Evolutionary conservation across 2,329 filamentous ascomycete species (phyloP).

Genomic region (Metarhizium anisopliae): DNA sequence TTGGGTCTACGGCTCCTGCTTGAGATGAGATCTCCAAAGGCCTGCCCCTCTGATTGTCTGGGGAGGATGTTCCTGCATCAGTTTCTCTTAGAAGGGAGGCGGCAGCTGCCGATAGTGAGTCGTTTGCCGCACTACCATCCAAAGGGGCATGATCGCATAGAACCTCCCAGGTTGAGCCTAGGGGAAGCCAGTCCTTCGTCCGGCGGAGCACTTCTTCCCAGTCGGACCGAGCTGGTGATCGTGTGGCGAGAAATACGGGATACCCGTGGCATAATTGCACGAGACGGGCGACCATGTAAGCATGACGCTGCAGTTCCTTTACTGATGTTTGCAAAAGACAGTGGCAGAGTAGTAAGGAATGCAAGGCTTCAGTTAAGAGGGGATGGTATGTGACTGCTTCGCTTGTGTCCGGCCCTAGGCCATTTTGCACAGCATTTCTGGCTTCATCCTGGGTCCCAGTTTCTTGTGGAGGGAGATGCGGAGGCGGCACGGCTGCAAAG

Average conservation of each 20-base stretch:
- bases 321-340: constrained; percentile 69
- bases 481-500: constrained; percentile 60
- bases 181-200: constrained; percentile 59
- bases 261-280: constrained; percentile 68
- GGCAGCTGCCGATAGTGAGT: neutral
- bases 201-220: constrained; percentile 69
- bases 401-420: constrained; percentile 15
- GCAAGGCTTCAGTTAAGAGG: constrained; percentile 67
- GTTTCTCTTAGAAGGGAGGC: neutral
- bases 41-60: neutral
- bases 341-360: constrained; percentile 70
- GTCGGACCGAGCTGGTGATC: constrained; percentile 64
- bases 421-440: constrained; percentile 10
- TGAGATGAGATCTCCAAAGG: neutral
- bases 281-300: constrained; percentile 71
- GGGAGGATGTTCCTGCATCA: neutral
- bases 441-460: constrained; percentile 11
- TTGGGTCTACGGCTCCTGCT: neutral
- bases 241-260: constrained; percentile 66
- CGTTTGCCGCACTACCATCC: neutral
- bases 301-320: constrained; percentile 70
- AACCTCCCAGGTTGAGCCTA: constrained; percentile 58
- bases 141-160: constrained; percentile 51
- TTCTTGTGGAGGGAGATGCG: constrained; percentile 55
- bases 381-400: constrained; percentile 62